Base-by-base conservation (phyloP, 2,329 filamentous ascomycete genomes). In the Chrysosporium queenslandicum region DNA sequence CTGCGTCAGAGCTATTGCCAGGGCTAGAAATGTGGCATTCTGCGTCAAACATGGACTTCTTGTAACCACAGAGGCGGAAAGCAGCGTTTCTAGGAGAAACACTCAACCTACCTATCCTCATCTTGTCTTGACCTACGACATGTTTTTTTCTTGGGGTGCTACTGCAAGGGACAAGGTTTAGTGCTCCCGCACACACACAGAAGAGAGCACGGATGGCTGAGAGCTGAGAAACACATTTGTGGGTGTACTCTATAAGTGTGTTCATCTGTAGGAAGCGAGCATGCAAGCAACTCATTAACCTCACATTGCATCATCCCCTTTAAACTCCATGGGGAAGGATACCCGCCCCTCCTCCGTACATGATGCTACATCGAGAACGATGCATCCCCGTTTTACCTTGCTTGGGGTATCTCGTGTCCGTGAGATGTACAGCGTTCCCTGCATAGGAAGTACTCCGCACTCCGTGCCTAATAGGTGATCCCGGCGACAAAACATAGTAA, bases 81-180 rank as follows among this genome's bases (percentile, higher is more conserved):
- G 14, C 40, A 27, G 14, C 21, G 14, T 23, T 16, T 5, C n/a
- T 14, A 29, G 30, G 4, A 29, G 18, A 34, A 12, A n/a, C n/a
- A n/a, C n/a, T n/a, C n/a, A n/a, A n/a, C n/a, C n/a, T n/a, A n/a
- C n/a, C n/a, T n/a, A n/a, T n/a, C n/a, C n/a, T n/a, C n/a, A n/a
- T n/a, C n/a, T n/a, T n/a, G n/a, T n/a, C n/a, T n/a, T n/a, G n/a
- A n/a, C n/a, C n/a, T n/a, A n/a, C n/a, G n/a, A n/a, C n/a, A n/a
- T n/a, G n/a, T n/a, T n/a, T n/a, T n/a, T 14, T 21, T n/a, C 36
- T 27, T 25, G 11, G 11, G 27, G 21, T 43, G 27, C 40, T 43
- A 36, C 49, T 51, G 49, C 49, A 51, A 51, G 49, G 49, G 21
- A 45, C 49, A 51, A 51, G 40, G 49, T 51, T 51, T 51, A 51